Evolutionary conservation across 169 alveolate species (phyloP).

Genomic region (Perkinsus marinus): DNA sequence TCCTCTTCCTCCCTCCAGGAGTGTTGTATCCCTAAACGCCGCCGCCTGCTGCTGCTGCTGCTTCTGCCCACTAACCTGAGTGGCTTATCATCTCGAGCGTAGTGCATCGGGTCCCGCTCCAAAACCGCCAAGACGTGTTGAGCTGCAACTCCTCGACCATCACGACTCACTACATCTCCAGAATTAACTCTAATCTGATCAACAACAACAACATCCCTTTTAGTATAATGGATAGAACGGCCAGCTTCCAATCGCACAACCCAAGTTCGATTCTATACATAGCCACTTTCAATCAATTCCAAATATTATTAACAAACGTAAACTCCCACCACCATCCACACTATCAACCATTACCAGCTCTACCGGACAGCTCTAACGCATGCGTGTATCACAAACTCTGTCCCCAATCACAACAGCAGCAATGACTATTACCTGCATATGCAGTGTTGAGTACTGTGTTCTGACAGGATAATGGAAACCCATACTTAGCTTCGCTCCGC

Average conservation of each 20-base stretch:
- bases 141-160: neutral
- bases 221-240: too few relatives aligned
- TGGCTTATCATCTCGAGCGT: neutral
- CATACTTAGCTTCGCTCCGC: neutral
- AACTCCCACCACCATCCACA: too few relatives aligned
- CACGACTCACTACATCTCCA: neutral
- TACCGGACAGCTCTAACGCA: too few relatives aligned
- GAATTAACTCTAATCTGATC: neutral
- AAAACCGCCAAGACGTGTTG: neutral
- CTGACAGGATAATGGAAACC: neutral
- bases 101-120: neutral
- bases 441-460: neutral
- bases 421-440: neutral
- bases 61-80: neutral
- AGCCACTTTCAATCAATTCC: too few relatives aligned
- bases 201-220: neutral
- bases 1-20: neutral
- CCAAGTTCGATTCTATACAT: too few relatives aligned
- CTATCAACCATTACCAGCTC: too few relatives aligned
- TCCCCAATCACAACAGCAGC: neutral
- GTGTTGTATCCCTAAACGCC: neutral
- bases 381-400: neutral
- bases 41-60: neutral
- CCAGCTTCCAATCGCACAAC: too few relatives aligned
- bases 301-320: too few relatives aligned